Evolutionary conservation across 352 stramenopile genomes (phyloP).

Genomic region (Phytophthora citrophthora): DNA sequence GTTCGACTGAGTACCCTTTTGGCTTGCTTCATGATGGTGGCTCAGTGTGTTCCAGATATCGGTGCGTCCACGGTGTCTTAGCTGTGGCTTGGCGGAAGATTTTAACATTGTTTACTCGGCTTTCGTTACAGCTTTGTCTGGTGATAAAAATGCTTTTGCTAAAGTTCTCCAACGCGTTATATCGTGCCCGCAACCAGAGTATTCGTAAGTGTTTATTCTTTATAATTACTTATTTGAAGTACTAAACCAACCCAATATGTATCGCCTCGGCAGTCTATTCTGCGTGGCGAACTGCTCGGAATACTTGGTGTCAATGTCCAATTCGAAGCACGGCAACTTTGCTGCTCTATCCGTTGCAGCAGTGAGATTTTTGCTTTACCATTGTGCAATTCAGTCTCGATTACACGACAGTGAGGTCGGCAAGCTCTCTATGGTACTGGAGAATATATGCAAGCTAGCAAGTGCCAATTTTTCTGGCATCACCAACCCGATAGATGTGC

Average conservation of each 20-base stretch:
- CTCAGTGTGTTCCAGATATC: conserved; percentile 49
- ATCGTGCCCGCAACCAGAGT: conserved; percentile 35
- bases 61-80: conserved; percentile 32
- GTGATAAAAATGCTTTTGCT: conserved; percentile 20
- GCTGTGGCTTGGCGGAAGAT: background rate
- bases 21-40: conserved; percentile 66
- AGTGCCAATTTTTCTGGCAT: conserved; percentile 30
- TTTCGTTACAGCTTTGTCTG: conserved; percentile 18
- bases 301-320: conserved; percentile 44
- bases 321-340: conserved; percentile 32
- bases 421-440: conserved; percentile 39
- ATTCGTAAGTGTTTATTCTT: conserved; percentile 46
- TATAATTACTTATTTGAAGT: too few relatives aligned
- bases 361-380: conserved; percentile 48
- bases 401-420: conserved; percentile 39
- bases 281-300: conserved; percentile 51
- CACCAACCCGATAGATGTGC: conserved; percentile 1
- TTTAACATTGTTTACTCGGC: background rate
- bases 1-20: conserved; percentile 51
- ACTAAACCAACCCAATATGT: background rate
- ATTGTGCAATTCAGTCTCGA: conserved; percentile 43
- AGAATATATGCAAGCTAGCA: conserved; percentile 40
- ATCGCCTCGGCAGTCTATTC: conserved; percentile 29
- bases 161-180: conserved; percentile 41
- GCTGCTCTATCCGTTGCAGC: conserved; percentile 33